Conservation (phyloP, 2,329 filamentous ascomycete species). For the Colletotrichum paranaense region DNA sequence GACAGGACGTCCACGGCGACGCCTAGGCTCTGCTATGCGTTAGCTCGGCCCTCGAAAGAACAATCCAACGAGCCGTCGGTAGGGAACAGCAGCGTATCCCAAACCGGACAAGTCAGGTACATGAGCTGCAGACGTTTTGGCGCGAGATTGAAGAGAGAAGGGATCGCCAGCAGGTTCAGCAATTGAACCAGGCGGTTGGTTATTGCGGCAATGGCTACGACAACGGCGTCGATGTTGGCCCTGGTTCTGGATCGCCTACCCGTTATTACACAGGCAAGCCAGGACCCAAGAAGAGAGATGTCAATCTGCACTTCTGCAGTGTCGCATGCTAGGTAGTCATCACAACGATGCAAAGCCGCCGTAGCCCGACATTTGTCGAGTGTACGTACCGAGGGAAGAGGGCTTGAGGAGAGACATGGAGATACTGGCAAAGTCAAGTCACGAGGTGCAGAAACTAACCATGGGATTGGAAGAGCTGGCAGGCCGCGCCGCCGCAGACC, state of each 20-base stretch:
- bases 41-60: slow-evolving; percentile 17
- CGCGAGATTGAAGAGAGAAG: not conserved
- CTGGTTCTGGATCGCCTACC: not conserved
- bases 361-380: not conserved
- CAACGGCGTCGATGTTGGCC: not conserved
- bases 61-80: not conserved
- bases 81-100: slow-evolving; percentile 17
- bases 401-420: not conserved
- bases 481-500: not conserved
- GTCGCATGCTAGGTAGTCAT: not conserved
- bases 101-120: slow-evolving; percentile 31
- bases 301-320: not conserved
- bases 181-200: not conserved
- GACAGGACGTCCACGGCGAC: slow-evolving; percentile 13
- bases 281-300: not conserved
- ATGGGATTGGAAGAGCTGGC: slow-evolving; percentile 8
- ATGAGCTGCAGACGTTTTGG: not conserved
- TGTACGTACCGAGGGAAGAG: not conserved
- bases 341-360: not conserved
- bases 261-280: not conserved
- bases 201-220: not conserved
- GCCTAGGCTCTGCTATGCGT: slow-evolving; percentile 21
- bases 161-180: not conserved
- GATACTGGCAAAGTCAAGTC: slow-evolving; percentile 19
- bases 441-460: slow-evolving; percentile 17